Evolutionary conservation across 2,329 filamentous ascomycete genomes (phyloP), one percentile per base, ranked within the genome.

Genomic region (Arthroderma sp.): DNA sequence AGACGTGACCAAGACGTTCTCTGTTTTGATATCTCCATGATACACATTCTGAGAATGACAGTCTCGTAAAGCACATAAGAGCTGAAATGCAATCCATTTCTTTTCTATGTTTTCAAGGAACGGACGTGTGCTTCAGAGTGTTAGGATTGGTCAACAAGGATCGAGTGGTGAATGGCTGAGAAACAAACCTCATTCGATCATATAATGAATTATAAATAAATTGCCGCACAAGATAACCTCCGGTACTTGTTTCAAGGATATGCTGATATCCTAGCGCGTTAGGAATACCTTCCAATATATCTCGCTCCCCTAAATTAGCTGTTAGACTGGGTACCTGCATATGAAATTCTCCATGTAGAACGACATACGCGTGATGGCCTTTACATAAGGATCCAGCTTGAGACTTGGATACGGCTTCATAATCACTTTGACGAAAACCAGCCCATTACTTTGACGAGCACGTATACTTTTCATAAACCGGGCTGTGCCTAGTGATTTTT

Each of bases 31-130:
- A 59, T 98, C 93, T 47, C 91, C 93, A 60, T 98, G 91, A 61
- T 88, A 96, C 42, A 98, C 74, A 55, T 93, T 85, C 39, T 83
- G 76, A 29, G 83, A 74, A 62, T 98, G 91, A 56, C 86, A 95
- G 63, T 98, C 93, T 46, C 88, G 80, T 47, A 98, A 70, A 2
- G 85, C 88, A 62, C 87, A 95, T 7, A 98, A 74, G 2, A 98
- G 75, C 67, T 98, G 91, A 56, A 94, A 98, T 0, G 89, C 85
- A 42, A 98, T 75, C 91, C 91, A 98, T 68, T 94, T 95, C 73
- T 95, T 96, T 64, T 98, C 91, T 52, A 98, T 91, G 52, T 94
- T 85, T 64, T 98, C 93, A 6, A 96, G 71, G 55, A 98, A 98
- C 0, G 91, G 93, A 5, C 93, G 80, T 6, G 91, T 98, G 64